phyloP scores from a whole-genome alignment of 2,329 filamentous ascomycete genomes.

The Fusarium neocosmosporiellum region DNA sequence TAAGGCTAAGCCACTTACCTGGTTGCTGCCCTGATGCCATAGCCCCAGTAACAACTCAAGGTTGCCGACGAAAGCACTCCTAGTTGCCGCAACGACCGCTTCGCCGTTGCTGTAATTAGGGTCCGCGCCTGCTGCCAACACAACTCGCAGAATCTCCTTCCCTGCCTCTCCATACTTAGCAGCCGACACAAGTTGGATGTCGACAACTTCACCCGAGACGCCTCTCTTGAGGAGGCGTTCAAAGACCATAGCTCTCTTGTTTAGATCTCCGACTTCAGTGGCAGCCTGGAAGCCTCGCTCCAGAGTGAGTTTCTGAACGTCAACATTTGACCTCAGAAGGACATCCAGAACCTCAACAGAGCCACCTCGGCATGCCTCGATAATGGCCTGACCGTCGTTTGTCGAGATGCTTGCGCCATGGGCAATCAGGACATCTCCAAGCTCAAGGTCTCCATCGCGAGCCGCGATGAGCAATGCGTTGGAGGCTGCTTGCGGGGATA shows the following conservation, averaged over 20 bases:
- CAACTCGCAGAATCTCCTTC: conserved; percentile 59
- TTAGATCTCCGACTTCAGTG: conserved; percentile 62
- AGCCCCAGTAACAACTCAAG: conserved; percentile 64
- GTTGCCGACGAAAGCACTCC: conserved; percentile 61
- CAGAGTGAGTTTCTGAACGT: conserved; percentile 56
- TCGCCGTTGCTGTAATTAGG: conserved; percentile 67
- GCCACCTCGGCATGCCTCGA: conserved; percentile 65
- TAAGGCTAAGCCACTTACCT: conserved; percentile 49
- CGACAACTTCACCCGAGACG: conserved; percentile 61
- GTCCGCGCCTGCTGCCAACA: conserved; percentile 65
- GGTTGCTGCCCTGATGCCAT: conserved; percentile 52
- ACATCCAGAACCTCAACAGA: conserved; percentile 61
- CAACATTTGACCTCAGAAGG: conserved; percentile 56
- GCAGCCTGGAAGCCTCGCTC: conserved; percentile 66
- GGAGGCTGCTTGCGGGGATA: conserved; percentile 58
- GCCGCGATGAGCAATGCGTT: conserved; percentile 63
- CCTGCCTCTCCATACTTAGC: conserved; percentile 63
- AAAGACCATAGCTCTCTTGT: conserved; percentile 61
- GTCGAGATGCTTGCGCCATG: conserved; percentile 64
- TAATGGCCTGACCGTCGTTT: conserved; percentile 63
- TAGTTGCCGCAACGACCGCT: conserved; percentile 64
- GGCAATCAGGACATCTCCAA: conserved; percentile 62
- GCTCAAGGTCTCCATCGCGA: conserved; percentile 62
- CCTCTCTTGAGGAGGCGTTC: conserved; percentile 62
- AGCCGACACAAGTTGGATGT: conserved; percentile 64